Conservation (phyloP, 345 rosid species). For the Aurinia saxatilis region DNA sequence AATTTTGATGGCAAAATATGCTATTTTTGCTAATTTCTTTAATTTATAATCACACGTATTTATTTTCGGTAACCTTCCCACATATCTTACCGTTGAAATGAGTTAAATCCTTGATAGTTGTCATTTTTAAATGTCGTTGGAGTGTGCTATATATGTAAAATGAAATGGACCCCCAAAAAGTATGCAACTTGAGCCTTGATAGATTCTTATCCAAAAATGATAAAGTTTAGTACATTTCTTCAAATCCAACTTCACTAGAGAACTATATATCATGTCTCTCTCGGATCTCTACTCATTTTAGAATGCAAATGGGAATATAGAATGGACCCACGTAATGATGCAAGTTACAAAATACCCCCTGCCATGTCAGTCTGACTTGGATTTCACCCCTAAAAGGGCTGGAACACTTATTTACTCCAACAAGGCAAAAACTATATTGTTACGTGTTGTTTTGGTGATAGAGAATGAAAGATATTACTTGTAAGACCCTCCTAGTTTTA, state of each 20-base stretch:
- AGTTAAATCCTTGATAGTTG: no score
- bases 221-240: slow-evolving; percentile 11
- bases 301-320: slow-evolving; percentile 6
- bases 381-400: slow-evolving; percentile 20
- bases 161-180: slow-evolving; percentile 11
- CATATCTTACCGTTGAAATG: no score
- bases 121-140: background rate
- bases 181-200: slow-evolving; percentile 10
- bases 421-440: background rate
- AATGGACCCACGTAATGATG: slow-evolving; percentile 18
- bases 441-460: background rate
- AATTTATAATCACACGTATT: no score
- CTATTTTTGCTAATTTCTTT: no score
- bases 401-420: slow-evolving; percentile 14
- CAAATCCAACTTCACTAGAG: background rate
- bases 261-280: background rate
- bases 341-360: background rate
- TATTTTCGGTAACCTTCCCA: no score
- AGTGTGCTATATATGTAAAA: background rate
- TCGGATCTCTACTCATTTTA: slow-evolving; percentile 5
- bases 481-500: background rate
- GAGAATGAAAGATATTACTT: background rate
- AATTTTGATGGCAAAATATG: no score
- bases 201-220: slow-evolving; percentile 23
- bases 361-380: slow-evolving; percentile 28